Conservation (phyloP, 768 basidiomycete species). For the Hygrocybe punicea region DNA sequence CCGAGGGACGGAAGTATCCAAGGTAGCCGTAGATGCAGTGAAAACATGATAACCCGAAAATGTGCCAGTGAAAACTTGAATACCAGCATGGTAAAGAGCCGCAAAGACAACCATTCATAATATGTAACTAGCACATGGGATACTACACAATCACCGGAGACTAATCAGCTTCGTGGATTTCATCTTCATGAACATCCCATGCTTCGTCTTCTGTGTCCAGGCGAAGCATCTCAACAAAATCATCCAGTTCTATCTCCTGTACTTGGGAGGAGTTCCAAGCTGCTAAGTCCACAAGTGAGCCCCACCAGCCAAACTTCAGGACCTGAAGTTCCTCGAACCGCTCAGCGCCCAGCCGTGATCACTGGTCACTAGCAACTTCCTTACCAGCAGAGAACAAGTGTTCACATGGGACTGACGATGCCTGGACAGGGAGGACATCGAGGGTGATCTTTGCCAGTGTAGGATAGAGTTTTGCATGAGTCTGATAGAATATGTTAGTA, state of each 20-base stretch:
- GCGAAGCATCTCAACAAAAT: neutral
- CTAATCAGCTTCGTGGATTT: too few relatives aligned
- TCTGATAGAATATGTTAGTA: neutral
- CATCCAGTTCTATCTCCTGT: neutral
- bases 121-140: too few relatives aligned
- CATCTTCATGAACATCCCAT: neutral
- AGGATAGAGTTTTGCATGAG: conserved; percentile 8
- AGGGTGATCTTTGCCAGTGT: conserved; percentile 16
- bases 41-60: too few relatives aligned
- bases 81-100: too few relatives aligned
- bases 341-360: neutral
- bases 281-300: neutral
- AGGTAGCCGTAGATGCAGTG: too few relatives aligned
- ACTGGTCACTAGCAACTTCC: neutral
- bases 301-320: conserved; percentile 1
- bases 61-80: too few relatives aligned
- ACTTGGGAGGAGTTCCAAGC: neutral
- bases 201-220: neutral
- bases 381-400: conserved; percentile 10
- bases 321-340: neutral
- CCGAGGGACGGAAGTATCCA: too few relatives aligned
- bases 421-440: conserved; percentile 17
- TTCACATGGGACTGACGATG: conserved; percentile 22
- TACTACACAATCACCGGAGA: too few relatives aligned
- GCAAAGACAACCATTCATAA: too few relatives aligned